These are phyloP conservation scores for Blastobotrys terrestris DNA, from an alignment of 805 yeast species.

Conservation along the genomic window DNA sequence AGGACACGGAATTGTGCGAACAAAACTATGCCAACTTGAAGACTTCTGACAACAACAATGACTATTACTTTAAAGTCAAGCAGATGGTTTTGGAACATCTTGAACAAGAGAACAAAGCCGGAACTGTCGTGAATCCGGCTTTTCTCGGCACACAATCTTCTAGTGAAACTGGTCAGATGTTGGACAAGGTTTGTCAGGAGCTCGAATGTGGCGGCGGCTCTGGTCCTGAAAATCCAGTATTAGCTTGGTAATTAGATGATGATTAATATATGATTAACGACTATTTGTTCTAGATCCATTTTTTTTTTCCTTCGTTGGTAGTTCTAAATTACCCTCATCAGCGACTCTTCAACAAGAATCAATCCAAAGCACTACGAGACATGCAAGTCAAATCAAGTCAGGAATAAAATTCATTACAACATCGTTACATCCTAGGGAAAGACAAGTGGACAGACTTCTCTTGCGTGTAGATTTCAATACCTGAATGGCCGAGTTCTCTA, in stretches of 20 bases:
- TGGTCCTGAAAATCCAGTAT: neutral
- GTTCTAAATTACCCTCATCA: no score
- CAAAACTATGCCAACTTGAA: neutral
- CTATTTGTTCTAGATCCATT: no score
- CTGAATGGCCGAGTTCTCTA: constrained; percentile 73
- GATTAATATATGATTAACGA: no score
- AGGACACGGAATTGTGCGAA: neutral
- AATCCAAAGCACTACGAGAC: no score
- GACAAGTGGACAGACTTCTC: constrained; percentile 54
- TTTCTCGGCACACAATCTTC: neutral
- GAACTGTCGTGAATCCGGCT: neutral
- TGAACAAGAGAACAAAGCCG: constrained; percentile 1
- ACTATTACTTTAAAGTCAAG: neutral
- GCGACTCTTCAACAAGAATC: no score
- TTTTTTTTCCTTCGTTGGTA: no score
- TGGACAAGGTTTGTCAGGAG: constrained; percentile 3
- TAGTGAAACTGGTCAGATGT: neutral
- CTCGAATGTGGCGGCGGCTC: constrained; percentile 1
- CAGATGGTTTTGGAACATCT: neutral
- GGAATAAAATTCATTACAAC: neutral
- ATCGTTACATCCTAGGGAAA: neutral
- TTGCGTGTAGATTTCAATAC: constrained; percentile 64
- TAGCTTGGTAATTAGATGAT: neutral
- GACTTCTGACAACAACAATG: neutral
- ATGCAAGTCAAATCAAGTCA: neutral